Base-by-base conservation (phyloP, 2,329 filamentous ascomycete genomes). In the Neofusicoccum sp. region DNA sequence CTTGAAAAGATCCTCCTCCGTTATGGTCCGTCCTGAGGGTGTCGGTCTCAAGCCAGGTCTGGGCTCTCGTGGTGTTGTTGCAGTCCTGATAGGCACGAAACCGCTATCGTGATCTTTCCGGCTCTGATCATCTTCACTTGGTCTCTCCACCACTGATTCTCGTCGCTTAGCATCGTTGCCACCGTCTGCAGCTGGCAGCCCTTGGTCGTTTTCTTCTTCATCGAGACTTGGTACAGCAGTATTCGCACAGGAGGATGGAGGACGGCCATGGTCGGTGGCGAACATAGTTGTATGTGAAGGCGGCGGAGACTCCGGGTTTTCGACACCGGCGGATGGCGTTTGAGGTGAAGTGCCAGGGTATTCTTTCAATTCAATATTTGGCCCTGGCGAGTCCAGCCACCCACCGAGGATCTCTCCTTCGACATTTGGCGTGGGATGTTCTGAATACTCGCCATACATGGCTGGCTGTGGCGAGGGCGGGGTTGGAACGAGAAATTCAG, bases 1-100 rank as follows among this genome's bases (percentile, higher is more conserved):
- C 1, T 75, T 73, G 62, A 85, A 81, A 0, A 85, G 64, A 20
- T 84, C 81, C 26, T 85, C 80, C 66, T 85, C 82, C 2, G 74
- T 79, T 65, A 76, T 71, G 3, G 68, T 67, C 44, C 66, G 68
- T 4, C 51, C 45, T 1, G 62, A 62, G 14, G 40, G 30, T 26
- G 60, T 40, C 31, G 59, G 53, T 45, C 51, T 36, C 38, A 44
- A 4, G 14, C 14, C 26, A 7, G 51, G 51, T 28, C 51, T 20
- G 20, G 20, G 26, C 8, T 44, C 28, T 20, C 31, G 56, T 48
- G 57, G 49, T 47, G 57, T 12, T 44, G 53, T 28, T 7, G 53
- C 48, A 36, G 69, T 49, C 58, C 68, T 71, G 51, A 65, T 68
- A 6, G 67, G 65, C 9, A 65, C 64, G 36, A 64, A 67, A 12